Conservation (phyloP, 371 early-diverging fungal species). For the Lichtheimia hyalospora region DNA sequence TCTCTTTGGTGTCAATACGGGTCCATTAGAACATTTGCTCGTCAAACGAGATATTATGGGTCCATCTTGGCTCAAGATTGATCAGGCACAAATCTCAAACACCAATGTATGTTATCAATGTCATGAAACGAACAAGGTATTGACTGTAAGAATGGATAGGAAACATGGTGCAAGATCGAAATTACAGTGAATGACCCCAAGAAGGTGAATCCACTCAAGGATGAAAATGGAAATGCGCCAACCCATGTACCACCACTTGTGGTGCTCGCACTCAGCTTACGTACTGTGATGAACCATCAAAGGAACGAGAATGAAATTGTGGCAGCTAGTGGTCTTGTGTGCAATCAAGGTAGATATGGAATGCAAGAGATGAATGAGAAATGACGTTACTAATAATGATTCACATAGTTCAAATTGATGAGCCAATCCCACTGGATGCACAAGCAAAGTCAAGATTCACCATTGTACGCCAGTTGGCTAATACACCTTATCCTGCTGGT, state of each 20-base stretch:
- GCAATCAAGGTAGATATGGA: conserved; percentile 42
- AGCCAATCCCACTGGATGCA: conserved; percentile 43
- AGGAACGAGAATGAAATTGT: conserved; percentile 89
- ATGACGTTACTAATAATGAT: background rate
- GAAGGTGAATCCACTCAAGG: conserved; percentile 55
- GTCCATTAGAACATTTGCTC: conserved; percentile 90
- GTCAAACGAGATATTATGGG: conserved; percentile 96
- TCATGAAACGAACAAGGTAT: too few relatives aligned
- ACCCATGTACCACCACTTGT: conserved; percentile 74
- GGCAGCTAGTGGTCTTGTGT: conserved; percentile 65
- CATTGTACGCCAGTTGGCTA: conserved; percentile 66
- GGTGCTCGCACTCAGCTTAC: conserved; percentile 81
- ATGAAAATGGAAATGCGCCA: conserved; percentile 45
- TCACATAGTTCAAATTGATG: conserved; percentile 55
- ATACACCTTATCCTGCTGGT: conserved; percentile 61
- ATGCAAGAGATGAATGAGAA: too few relatives aligned
- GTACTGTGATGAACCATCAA: conserved; percentile 80
- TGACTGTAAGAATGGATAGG: conserved; percentile 32
- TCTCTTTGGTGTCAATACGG: conserved; percentile 87
- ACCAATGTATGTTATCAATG: conserved; percentile 41
- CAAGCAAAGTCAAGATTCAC: conserved; percentile 58
- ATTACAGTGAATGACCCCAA: conserved; percentile 73
- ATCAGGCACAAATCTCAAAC: conserved; percentile 38
- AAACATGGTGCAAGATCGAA: conserved; percentile 90
- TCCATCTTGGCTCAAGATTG: conserved; percentile 90